Evolutionary conservation across 805 yeast species (phyloP).

Genomic region (Komagataella ulmi): DNA sequence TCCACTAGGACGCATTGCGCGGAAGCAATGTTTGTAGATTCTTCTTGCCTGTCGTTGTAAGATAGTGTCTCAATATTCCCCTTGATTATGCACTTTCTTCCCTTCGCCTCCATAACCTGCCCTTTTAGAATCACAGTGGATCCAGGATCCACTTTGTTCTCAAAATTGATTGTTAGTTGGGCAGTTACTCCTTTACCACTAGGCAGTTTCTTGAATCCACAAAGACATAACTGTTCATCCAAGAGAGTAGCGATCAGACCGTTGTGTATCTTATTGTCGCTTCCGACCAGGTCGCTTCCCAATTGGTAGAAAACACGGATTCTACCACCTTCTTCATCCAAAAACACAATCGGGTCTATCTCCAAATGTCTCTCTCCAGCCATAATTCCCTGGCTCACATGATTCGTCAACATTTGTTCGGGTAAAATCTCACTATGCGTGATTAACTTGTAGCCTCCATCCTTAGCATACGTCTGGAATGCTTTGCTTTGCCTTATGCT

Average conservation of each 20-base stretch:
- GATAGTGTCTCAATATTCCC: slow-evolving; percentile 51
- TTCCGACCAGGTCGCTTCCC: slow-evolving; percentile 53
- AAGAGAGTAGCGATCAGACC: slow-evolving; percentile 69
- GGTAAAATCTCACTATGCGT: slow-evolving; percentile 37
- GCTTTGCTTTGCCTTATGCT: background rate
- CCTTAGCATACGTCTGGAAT: slow-evolving; percentile 1
- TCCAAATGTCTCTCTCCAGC: slow-evolving; percentile 57
- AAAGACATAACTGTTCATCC: slow-evolving; percentile 75
- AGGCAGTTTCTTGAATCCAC: slow-evolving; percentile 79
- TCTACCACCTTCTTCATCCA: slow-evolving; percentile 34
- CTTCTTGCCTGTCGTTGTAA: slow-evolving; percentile 4
- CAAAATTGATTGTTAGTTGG: slow-evolving; percentile 47
- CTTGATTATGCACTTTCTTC: slow-evolving; percentile 69
- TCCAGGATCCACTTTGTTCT: slow-evolving; percentile 45
- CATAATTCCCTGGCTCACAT: slow-evolving; percentile 61
- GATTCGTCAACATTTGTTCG: slow-evolving; percentile 41
- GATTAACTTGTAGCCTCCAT: slow-evolving; percentile 12
- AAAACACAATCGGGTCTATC: slow-evolving; percentile 63
- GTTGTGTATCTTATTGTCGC: slow-evolving; percentile 65
- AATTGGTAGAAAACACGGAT: slow-evolving; percentile 56
- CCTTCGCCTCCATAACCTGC: slow-evolving; percentile 48
- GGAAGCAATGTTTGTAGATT: slow-evolving; percentile 24
- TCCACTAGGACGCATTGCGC: slow-evolving; percentile 69
- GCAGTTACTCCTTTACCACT: slow-evolving; percentile 86
- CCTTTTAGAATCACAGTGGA: slow-evolving; percentile 58